A percentile compares a stretch with the other conserved stretches of the same genome.
phyloP scores from a whole-genome alignment of 2,329 filamentous ascomycete species.

The Colletotrichum sp. region DNA sequence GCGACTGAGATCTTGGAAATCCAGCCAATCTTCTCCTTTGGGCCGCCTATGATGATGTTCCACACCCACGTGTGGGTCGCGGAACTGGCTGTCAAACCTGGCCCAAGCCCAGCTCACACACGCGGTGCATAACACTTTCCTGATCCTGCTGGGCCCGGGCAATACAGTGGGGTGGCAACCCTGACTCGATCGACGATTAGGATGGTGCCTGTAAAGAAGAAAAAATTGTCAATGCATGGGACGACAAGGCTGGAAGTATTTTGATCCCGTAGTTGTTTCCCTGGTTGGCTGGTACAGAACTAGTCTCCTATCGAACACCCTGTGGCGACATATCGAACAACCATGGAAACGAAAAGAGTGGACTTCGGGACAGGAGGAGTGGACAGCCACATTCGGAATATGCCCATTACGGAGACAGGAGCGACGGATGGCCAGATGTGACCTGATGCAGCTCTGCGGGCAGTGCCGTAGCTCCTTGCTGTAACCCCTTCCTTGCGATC shows the following conservation, averaged over 20 bases:
- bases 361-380: neutral
- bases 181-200: conserved; percentile 13
- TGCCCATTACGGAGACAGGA: neutral
- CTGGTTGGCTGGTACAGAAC: neutral
- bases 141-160: neutral
- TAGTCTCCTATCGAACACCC: neutral
- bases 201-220: neutral
- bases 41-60: neutral
- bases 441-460: conserved; percentile 6
- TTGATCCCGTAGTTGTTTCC: neutral
- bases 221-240: neutral
- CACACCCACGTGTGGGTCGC: neutral
- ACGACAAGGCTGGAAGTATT: neutral
- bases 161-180: neutral
- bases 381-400: neutral
- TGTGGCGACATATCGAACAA: neutral
- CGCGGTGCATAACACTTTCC: neutral
- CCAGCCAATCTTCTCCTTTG: neutral
- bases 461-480: neutral
- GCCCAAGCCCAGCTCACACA: neutral
- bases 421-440: conserved; percentile 4
- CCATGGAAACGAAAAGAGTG: neutral
- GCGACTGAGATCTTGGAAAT: conserved; percentile 1
- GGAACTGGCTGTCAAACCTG: neutral
- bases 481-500: neutral